A percentile compares a stretch with the other conserved stretches of the same genome.
phyloP scores from a whole-genome alignment of 139 green algal species.

The Dunaliella primolecta region DNA sequence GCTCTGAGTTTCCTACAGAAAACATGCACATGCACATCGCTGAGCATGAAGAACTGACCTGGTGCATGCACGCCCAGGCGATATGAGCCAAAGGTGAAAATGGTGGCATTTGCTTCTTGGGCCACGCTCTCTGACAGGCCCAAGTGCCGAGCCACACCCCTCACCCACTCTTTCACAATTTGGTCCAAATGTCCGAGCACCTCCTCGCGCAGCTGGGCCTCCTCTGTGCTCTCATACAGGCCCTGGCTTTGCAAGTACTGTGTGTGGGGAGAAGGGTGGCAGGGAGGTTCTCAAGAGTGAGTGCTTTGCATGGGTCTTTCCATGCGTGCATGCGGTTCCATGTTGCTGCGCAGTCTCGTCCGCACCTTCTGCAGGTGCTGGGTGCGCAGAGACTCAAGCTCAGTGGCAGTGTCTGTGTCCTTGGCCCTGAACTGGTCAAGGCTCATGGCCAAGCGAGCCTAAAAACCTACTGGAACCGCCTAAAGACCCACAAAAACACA shows the following conservation, averaged over 20 bases:
- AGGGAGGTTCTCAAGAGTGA: background rate
- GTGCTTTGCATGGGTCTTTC: background rate
- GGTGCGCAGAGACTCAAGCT: slow-evolving; percentile 38
- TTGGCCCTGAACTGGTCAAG: slow-evolving; percentile 10
- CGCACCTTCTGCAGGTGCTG: slow-evolving; percentile 47
- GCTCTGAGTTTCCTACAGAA: too few species aligned
- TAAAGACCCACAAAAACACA: too few species aligned
- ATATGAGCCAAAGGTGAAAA: slow-evolving; percentile 95
- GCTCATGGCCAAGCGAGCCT: background rate
- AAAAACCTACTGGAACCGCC: too few species aligned
- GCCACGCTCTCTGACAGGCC: slow-evolving; percentile 36
- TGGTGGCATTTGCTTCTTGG: slow-evolving; percentile 77
- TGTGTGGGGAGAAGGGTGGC: background rate
- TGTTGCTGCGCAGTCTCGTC: too few species aligned
- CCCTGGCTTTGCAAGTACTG: slow-evolving; percentile 21
- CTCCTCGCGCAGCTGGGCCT: slow-evolving; percentile 56
- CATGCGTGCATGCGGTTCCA: background rate
- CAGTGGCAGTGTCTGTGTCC: slow-evolving; percentile 14
- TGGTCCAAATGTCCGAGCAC: slow-evolving; percentile 52
- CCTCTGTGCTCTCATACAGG: slow-evolving; percentile 62
- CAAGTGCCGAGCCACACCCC: slow-evolving; percentile 38
- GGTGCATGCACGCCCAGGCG: slow-evolving; percentile 91
- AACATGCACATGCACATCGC: too few species aligned
- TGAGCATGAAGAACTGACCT: too few species aligned
- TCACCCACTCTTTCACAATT: slow-evolving; percentile 74